These are phyloP conservation scores for Thraustochytrium striatum DNA, from an alignment of 352 stramenopile species.

Conservation along the genomic window DNA sequence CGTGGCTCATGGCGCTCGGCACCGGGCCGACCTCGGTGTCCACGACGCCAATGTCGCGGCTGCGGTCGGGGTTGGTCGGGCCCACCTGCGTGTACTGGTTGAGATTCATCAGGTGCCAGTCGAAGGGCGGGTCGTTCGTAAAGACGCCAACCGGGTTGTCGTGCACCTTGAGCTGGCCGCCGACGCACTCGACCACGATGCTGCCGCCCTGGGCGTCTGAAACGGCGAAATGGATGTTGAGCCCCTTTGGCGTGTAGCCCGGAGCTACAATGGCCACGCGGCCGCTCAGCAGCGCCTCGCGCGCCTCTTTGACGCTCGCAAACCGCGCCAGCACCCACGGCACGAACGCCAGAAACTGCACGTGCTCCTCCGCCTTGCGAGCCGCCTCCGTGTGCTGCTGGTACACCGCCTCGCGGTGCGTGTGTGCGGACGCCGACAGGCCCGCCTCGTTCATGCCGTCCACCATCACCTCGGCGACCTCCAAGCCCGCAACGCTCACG, in stretches of 20 bases:
- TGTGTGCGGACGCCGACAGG: constrained; percentile 8
- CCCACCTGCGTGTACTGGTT: constrained; percentile 4
- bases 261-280: not conserved
- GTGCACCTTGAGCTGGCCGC: not conserved
- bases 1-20: not conserved
- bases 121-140: constrained; percentile 23
- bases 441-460: constrained; percentile 34
- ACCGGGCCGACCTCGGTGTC: constrained; percentile 5
- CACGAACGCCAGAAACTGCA: constrained; percentile 6
- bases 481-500: not conserved
- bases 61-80: not conserved
- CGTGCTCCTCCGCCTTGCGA: not conserved
- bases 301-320: not conserved
- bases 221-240: constrained; percentile 6
- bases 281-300: not conserved
- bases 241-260: not conserved
- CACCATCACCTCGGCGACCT: constrained; percentile 5
- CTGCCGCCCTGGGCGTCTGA: not conserved
- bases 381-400: not conserved
- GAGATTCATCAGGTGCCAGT: constrained; percentile 35
- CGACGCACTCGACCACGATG: constrained; percentile 15
- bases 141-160: constrained; percentile 14
- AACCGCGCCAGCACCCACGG: constrained; percentile 14
- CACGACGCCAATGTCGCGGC: not conserved
- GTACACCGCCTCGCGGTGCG: not conserved